These are phyloP conservation scores for Omphalotus guepiniiformis DNA, from an alignment of 768 basidiomycete genomes.

Conservation along the genomic window DNA sequence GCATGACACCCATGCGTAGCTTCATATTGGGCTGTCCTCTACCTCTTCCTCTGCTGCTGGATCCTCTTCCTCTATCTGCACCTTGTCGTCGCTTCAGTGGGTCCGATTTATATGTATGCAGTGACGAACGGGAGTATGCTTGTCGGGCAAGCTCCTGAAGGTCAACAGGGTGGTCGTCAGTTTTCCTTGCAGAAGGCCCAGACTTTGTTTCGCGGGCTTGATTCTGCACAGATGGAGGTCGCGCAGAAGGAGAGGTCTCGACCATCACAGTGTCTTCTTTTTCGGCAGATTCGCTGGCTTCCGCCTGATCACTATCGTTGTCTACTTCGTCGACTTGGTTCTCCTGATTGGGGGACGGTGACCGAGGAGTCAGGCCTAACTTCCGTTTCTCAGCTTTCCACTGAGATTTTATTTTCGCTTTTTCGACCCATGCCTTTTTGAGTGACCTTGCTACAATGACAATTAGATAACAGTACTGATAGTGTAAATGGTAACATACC, in stretches of 20 bases:
- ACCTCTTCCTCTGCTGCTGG: slow-evolving; percentile 26
- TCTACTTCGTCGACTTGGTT: slow-evolving; percentile 16
- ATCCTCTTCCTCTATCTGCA: slow-evolving; percentile 15
- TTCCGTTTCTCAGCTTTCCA: slow-evolving; percentile 72
- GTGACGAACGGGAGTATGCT: slow-evolving; percentile 56
- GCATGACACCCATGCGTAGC: slow-evolving; percentile 78
- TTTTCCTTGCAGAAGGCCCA: slow-evolving; percentile 16
- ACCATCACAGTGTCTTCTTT: slow-evolving; percentile 13
- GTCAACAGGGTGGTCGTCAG: slow-evolving; percentile 22
- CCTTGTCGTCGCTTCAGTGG: slow-evolving; percentile 28
- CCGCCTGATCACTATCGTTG: slow-evolving; percentile 5
- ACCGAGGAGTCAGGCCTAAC: slow-evolving; percentile 22
- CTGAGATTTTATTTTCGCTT: slow-evolving; percentile 70
- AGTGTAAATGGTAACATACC: slow-evolving; percentile 36
- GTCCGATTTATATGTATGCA: slow-evolving; percentile 56
- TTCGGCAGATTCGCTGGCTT: background rate
- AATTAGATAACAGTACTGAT: background rate
- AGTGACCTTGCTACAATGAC: slow-evolving; percentile 67
- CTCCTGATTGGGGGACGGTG: slow-evolving; percentile 5
- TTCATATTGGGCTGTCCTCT: slow-evolving; percentile 68
- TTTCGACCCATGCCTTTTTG: slow-evolving; percentile 77
- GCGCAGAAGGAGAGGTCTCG: slow-evolving; percentile 5
- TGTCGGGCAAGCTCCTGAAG: slow-evolving; percentile 57
- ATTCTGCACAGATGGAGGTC: background rate
- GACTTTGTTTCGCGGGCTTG: slow-evolving; percentile 3